Base-by-base conservation (phyloP, 768 basidiomycete genomes). In the Mycena kentingensis region DNA sequence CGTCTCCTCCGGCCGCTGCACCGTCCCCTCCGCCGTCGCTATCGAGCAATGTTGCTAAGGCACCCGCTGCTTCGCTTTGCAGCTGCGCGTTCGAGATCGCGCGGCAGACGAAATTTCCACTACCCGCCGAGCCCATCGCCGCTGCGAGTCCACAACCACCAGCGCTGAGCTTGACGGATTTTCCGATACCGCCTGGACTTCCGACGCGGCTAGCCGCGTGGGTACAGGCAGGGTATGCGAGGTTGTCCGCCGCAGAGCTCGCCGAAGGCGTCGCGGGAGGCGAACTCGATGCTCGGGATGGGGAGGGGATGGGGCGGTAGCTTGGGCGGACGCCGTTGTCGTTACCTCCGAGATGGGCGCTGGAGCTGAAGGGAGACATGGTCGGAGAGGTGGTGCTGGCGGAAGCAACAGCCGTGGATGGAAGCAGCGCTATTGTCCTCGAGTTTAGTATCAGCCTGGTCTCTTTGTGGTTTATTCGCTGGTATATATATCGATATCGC, bases 131-230 rank as follows among this genome's bases (percentile, higher is more conserved):
- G 13, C 13, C 37, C 37, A 21, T 34, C 4, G 42, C 29, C 39
- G 36, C 18, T 16, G 27, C 11, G 28, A 22, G 15, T 26, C 35
- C n/a, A 7, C 35, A 12, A 24, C 44, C 5, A 35, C 28, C 11
- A 39, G n/a, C 51, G 19, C 35, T 38, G 4, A 11, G 36, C 4
- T 38, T 26, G 44, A 25, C 16, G 37, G 22, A 26, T 8, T 38
- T 39, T 18, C 38, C 25, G 11, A 16, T 45, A 22, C 18, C 44
- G 25, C 4, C 24, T 24, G 42, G n/a, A n/a, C 57, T 50, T 2
- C 58, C 58, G 25, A 59, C 58, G 35, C 58, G n/a, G n/a, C n/a
- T n/a, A 59, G 46, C 58, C 58, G 11, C 58, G 58, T 22, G 54
- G 53, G 19, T 42, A 59, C 31, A 47, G 54, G 18, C 15, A 22